Evolutionary conservation across 2,329 filamentous ascomycete species (phyloP), one percentile per base, ranked within the genome.

Genomic region (Penicillium sp.): DNA sequence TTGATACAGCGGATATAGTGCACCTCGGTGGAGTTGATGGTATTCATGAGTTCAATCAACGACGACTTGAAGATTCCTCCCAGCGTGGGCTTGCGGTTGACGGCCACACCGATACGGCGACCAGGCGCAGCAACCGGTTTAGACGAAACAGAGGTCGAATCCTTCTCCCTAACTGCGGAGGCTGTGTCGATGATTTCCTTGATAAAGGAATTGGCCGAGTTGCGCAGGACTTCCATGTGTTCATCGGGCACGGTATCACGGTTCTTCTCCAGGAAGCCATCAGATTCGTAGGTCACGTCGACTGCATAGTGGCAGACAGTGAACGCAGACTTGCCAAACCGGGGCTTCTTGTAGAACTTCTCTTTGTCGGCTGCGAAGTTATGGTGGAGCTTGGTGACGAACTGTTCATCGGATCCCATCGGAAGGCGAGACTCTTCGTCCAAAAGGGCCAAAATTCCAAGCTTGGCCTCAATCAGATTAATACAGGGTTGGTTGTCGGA

Each of bases 1-100:
- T 99, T 99, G 77, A 99, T 97, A 74, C 94, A 99, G 65, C 94
- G 88, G 70, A 99, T 99, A 76, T 99, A 99, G 76, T 99, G 94
- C 18, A 97, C 94, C 72, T 99, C 94, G 2, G 94, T 99, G 64
- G 90, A 92, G 75, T 95, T 96, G 76, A 99, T 99, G 5, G 94
- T 99, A 71, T 86, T 83, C 93, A 99, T 99, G 48, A 99, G 85
- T 76, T 99, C 94, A 66, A 99, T 97, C 67, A 99, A 81, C 8
- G 94, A 97, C 3, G 92, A 96, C 72, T 96, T 96, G 87, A 99
- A 99, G 64, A 99, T 99, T 58, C 94, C 94, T 75, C 94, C 94
- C 26, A 99, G 85, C 1, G 94, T 99, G 31, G 94, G 94, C 76
- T 99, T 99, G 72, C 93, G 87, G 77, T 96, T 95, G 61, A 95